Conservation (phyloP, 805 yeast genomes). For the Candida broadrunensis region DNA sequence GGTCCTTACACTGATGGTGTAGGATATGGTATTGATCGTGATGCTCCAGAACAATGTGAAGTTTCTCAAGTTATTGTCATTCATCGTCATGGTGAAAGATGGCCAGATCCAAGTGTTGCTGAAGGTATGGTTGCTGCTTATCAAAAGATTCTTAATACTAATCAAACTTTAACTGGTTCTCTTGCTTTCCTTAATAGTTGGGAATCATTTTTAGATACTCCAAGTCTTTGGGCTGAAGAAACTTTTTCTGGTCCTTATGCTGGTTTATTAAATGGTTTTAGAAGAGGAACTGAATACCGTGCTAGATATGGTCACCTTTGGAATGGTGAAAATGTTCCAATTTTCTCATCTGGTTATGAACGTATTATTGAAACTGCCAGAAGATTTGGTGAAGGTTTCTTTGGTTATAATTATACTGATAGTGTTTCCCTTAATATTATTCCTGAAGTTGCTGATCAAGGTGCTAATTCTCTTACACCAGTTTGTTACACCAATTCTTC, state of each 20-base stretch:
- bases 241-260: conserved; percentile 47
- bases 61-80: conserved; percentile 68
- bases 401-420: conserved; percentile 41
- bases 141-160: conserved; percentile 7
- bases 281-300: conserved; percentile 51
- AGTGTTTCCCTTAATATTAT: conserved; percentile 37
- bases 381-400: conserved; percentile 59
- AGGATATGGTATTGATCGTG: conserved; percentile 53
- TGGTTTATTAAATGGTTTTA: conserved; percentile 49
- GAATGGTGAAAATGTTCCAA: conserved; percentile 36
- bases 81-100: conserved; percentile 80
- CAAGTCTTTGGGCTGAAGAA: conserved; percentile 46
- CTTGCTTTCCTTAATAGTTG: conserved; percentile 53
- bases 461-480: conserved; percentile 62
- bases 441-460: conserved; percentile 46
- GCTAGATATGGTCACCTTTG: conserved; percentile 48
- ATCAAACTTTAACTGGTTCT: conserved; percentile 41
- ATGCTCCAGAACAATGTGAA: conserved; percentile 48
- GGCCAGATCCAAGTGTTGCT: conserved; percentile 22
- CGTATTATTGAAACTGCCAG: conserved; percentile 56
- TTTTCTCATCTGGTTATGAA: conserved; percentile 54
- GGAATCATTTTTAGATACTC: conserved; percentile 43
- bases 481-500: background rate
- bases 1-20: conserved; percentile 53
- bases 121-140: conserved; percentile 22